These are phyloP conservation scores for Panus rudis DNA, from an alignment of 768 basidiomycete species.

Conservation along the genomic window DNA sequence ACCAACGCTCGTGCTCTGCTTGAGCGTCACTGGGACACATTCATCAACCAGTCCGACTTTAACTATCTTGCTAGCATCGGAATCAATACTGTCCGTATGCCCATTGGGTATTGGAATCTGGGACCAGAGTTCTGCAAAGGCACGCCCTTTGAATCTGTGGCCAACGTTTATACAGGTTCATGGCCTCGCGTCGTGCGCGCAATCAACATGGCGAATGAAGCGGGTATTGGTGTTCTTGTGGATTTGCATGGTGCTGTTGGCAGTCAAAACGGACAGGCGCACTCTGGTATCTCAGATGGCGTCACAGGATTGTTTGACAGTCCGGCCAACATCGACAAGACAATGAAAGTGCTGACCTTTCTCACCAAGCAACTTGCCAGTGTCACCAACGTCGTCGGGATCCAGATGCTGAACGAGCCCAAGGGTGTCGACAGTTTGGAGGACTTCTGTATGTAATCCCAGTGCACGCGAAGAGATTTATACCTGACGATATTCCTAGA, in stretches of 20 bases:
- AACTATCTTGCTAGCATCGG: slow-evolving; percentile 49
- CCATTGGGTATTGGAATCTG: slow-evolving; percentile 47
- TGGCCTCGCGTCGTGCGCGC: slow-evolving; percentile 38
- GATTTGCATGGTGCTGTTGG: slow-evolving; percentile 51
- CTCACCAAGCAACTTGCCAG: slow-evolving; percentile 22
- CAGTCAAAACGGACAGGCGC: slow-evolving; percentile 36
- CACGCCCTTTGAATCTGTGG: slow-evolving; percentile 32
- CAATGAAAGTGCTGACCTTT: slow-evolving; percentile 35
- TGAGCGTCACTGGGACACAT: slow-evolving; percentile 70
- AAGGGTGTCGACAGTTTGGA: slow-evolving; percentile 39
- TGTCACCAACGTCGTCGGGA: slow-evolving; percentile 36
- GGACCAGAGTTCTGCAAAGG: slow-evolving; percentile 29
- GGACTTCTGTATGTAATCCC: slow-evolving; percentile 31
- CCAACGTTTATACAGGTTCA: slow-evolving; percentile 37
- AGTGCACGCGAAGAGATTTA: slow-evolving; percentile 8
- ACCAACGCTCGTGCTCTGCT: slow-evolving; percentile 41
- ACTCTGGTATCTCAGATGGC: slow-evolving; percentile 39
- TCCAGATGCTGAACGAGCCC: slow-evolving; percentile 48
- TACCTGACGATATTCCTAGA: slow-evolving; percentile 28
- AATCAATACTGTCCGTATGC: slow-evolving; percentile 54
- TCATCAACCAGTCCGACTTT: slow-evolving; percentile 62
- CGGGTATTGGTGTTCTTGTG: slow-evolving; percentile 42
- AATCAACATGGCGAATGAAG: slow-evolving; percentile 33
- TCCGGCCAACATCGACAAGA: slow-evolving; percentile 29
- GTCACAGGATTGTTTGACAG: slow-evolving; percentile 31